These are phyloP conservation scores for Brettanomyces sp. DNA, from an alignment of 805 yeast genomes.

Conservation along the genomic window DNA sequence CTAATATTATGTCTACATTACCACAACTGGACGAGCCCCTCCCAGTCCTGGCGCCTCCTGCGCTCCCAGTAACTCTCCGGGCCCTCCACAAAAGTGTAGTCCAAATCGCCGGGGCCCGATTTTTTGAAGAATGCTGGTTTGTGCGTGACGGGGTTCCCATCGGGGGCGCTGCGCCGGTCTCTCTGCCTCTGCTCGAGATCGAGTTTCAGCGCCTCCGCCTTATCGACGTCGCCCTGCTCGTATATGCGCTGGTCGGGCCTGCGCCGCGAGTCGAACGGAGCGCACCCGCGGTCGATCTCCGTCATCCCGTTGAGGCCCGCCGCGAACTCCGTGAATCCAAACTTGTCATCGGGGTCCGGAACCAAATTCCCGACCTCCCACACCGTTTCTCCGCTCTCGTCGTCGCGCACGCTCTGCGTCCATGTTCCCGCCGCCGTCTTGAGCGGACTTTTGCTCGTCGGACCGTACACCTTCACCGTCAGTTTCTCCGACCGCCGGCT, in stretches of 20 bases:
- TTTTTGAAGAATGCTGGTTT: slow-evolving; percentile 57
- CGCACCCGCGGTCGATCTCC: slow-evolving; percentile 53
- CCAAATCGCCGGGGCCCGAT: slow-evolving; percentile 26
- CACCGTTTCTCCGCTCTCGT: slow-evolving; percentile 31
- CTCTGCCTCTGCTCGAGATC: slow-evolving; percentile 75
- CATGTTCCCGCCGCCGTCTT: slow-evolving; percentile 55
- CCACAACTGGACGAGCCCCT: slow-evolving; percentile 48
- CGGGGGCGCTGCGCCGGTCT: slow-evolving; percentile 52
- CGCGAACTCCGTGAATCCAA: slow-evolving; percentile 80
- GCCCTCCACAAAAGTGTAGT: slow-evolving; percentile 53
- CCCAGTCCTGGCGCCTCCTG: slow-evolving; percentile 58
- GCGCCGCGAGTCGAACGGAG: slow-evolving; percentile 83
- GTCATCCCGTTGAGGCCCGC: slow-evolving; percentile 78
- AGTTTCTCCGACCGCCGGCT: slow-evolving; percentile 73
- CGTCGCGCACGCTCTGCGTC: slow-evolving; percentile 58
- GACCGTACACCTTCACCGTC: slow-evolving; percentile 34
- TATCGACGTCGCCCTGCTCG: slow-evolving; percentile 57
- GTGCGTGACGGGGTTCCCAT: slow-evolving; percentile 35
- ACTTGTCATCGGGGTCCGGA: slow-evolving; percentile 49
- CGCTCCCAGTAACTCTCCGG: slow-evolving; percentile 69
- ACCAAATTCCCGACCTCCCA: slow-evolving; percentile 72
- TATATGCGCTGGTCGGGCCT: slow-evolving; percentile 79
- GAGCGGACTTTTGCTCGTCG: slow-evolving; percentile 25
- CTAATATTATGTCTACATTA: slow-evolving; percentile 12
- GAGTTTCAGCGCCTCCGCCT: slow-evolving; percentile 64